These are phyloP conservation scores for Solanum pennellii DNA, from an alignment of 257 asterid species.

Conservation along the genomic window DNA sequence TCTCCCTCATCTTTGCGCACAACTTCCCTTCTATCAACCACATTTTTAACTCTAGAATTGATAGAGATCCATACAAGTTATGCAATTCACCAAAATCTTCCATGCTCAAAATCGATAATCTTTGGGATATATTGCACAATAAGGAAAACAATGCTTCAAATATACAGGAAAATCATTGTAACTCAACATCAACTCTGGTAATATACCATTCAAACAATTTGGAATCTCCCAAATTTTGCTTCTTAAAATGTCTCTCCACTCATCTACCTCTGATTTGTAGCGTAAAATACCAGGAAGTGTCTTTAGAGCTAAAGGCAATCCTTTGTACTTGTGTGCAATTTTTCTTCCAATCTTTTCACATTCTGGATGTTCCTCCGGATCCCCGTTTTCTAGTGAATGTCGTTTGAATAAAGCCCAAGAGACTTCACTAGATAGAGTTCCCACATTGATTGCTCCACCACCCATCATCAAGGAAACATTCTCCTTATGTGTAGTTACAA, in stretches of 20 bases:
- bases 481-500: too few species aligned
- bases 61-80: neutral
- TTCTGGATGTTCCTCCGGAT: neutral
- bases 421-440: neutral
- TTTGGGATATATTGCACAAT: conserved; percentile 18
- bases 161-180: conserved; percentile 13
- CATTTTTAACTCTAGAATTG: neutral
- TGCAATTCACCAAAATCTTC: neutral
- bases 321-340: neutral
- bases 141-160: conserved; percentile 9
- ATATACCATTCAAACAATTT: neutral
- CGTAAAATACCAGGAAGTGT: neutral
- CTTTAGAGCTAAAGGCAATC: neutral
- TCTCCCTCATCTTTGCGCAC: too few species aligned
- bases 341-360: neutral
- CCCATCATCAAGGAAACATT: too few species aligned
- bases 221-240: too few species aligned
- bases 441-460: too few species aligned
- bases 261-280: neutral
- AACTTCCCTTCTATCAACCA: neutral
- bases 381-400: neutral
- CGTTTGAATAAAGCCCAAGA: neutral
- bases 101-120: neutral
- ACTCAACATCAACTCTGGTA: conserved; percentile 6
- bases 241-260: neutral